A percentile compares a stretch with the other conserved stretches of the same genome.
Evolutionary conservation across 2,329 filamentous ascomycete species (phyloP).

Genomic region (Aureobasidium sp.): DNA sequence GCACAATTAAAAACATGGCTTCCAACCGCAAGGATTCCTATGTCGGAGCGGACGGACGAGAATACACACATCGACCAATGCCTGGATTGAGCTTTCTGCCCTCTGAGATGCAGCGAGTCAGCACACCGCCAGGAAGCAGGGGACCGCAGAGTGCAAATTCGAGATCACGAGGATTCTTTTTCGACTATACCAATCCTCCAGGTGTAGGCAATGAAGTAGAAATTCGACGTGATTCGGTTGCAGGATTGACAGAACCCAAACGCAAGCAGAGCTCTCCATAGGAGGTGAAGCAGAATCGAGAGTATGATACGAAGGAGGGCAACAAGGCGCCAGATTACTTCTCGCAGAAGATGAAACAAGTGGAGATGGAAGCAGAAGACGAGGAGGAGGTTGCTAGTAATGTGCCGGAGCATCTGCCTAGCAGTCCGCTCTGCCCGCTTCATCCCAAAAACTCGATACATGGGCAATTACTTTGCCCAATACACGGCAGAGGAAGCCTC

Average conservation of each 20-base stretch:
- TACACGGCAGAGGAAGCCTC: conserved; percentile 16
- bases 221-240: conserved; percentile 1
- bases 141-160: conserved; percentile 16
- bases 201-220: not conserved
- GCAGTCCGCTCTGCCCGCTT: conserved; percentile 36
- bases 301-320: not conserved
- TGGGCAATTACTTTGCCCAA: conserved; percentile 16
- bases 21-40: not conserved
- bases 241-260: not conserved
- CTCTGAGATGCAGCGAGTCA: conserved; percentile 23
- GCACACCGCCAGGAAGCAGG: conserved; percentile 24
- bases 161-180: conserved; percentile 23
- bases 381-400: conserved; percentile 25
- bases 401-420: conserved; percentile 38
- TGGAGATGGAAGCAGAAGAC: not conserved
- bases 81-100: conserved; percentile 18
- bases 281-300: not conserved
- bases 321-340: conserved; percentile 11
- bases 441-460: conserved; percentile 15
- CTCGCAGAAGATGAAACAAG: conserved; percentile 14
- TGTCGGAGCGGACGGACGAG: not conserved
- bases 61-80: not conserved
- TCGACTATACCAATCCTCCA: conserved; percentile 20
- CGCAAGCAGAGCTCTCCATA: not conserved
- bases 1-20: not conserved